phyloP scores from a whole-genome alignment of 139 green algal genomes.

The Yamagishiella unicocca region DNA sequence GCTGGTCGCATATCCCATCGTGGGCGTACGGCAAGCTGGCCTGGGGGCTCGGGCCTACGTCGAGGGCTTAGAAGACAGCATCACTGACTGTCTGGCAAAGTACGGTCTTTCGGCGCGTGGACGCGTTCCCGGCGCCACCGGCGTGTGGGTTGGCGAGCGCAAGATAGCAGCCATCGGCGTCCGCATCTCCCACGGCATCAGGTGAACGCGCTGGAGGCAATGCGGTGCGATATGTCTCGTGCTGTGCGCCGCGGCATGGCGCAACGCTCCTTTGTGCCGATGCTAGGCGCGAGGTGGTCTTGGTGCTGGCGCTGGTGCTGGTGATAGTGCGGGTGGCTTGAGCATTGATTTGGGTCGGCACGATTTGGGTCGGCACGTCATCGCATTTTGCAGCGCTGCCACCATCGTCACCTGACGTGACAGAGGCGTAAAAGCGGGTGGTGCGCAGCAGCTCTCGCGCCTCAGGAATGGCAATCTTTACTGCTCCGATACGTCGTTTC shows the following conservation, averaged over 20 bases:
- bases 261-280: no score
- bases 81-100: slow-evolving; percentile 70
- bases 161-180: slow-evolving; percentile 96
- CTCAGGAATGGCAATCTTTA: no score
- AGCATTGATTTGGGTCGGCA: no score
- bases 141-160: slow-evolving; percentile 89
- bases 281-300: no score
- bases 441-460: no score
- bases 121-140: slow-evolving; percentile 72
- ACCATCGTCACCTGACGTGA: no score
- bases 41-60: slow-evolving; percentile 90
- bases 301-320: no score
- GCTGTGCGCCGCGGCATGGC: no score
- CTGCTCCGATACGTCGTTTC: background rate
- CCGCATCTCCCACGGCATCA: slow-evolving; percentile 86
- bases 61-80: slow-evolving; percentile 90
- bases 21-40: slow-evolving; percentile 72
- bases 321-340: no score
- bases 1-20: slow-evolving; percentile 93
- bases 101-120: slow-evolving; percentile 62
- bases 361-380: no score
- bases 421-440: no score
- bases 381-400: no score
- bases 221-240: background rate
- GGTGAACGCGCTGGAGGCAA: slow-evolving; percentile 32